These are phyloP conservation scores for Fonsecaea monophora DNA, from an alignment of 2,329 filamentous ascomycete species.

Conservation along the genomic window DNA sequence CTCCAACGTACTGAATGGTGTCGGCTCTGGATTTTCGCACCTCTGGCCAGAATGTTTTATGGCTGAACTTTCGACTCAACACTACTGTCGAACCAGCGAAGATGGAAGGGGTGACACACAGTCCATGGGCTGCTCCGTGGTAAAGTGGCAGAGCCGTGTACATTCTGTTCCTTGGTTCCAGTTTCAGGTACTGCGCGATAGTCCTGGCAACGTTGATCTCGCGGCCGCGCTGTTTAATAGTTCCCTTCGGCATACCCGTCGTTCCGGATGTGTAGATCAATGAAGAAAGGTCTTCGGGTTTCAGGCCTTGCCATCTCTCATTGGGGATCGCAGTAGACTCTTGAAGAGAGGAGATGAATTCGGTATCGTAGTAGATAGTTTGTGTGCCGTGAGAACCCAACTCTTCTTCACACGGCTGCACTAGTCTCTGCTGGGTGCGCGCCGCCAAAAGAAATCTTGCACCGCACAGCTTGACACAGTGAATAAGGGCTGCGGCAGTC, in stretches of 20 bases:
- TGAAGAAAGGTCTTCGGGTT: constrained; percentile 50
- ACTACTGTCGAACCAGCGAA: constrained; percentile 71
- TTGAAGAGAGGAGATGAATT: no score
- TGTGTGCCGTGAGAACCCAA: constrained; percentile 53
- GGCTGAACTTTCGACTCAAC: constrained; percentile 77
- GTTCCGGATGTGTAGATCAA: constrained; percentile 96
- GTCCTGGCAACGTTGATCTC: constrained; percentile 57
- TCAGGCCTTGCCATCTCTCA: constrained; percentile 56
- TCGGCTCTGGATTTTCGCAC: constrained; percentile 71
- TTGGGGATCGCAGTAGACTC: constrained; percentile 65
- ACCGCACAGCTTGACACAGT: constrained; percentile 74
- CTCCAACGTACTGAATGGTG: constrained; percentile 77
- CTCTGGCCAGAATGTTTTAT: constrained; percentile 75
- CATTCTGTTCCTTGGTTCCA: constrained; percentile 67
- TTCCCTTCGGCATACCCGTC: constrained; percentile 86
- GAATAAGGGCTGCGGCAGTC: constrained; percentile 70
- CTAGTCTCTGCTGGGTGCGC: constrained; percentile 49
- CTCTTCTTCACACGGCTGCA: constrained; percentile 41
- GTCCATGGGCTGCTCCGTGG: constrained; percentile 70
- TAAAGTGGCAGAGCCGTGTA: constrained; percentile 90
- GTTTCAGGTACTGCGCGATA: constrained; percentile 50
- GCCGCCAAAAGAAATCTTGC: constrained; percentile 67
- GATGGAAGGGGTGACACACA: constrained; percentile 69
- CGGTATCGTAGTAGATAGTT: no score
- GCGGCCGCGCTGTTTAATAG: constrained; percentile 47